Conservation (phyloP, 352 stramenopile species). For the Phytopythium delawarense region DNA sequence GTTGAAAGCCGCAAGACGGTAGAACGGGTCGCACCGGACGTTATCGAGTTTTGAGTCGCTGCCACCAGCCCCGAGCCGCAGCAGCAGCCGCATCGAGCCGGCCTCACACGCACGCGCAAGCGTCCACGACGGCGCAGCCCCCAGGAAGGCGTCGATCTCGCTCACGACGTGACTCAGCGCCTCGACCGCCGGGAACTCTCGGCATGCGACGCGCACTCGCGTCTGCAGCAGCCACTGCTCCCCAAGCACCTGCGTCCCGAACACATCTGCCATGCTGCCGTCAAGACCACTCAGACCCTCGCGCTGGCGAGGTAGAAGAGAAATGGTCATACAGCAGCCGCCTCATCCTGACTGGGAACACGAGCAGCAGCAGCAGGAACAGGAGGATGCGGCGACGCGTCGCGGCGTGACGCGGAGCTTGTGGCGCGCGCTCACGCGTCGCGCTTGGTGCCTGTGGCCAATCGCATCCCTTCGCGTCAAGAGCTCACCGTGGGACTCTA, state of each 20-base stretch:
- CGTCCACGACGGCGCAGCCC: conserved; percentile 30
- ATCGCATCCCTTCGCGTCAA: not conserved
- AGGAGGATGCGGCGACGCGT: not conserved
- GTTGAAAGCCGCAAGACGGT: conserved; percentile 22
- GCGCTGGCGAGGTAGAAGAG: not conserved
- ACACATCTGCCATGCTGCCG: too few relatives aligned
- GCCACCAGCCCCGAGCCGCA: conserved; percentile 8
- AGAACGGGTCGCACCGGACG: conserved; percentile 13
- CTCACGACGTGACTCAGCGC: conserved; percentile 35
- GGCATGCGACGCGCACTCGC: conserved; percentile 18
- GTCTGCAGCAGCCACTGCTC: conserved; percentile 5
- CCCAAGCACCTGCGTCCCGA: not conserved
- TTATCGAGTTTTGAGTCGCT: not conserved
- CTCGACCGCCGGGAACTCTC: conserved; percentile 11
- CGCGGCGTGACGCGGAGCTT: not conserved
- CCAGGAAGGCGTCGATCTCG: conserved; percentile 28
- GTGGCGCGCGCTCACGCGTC: not conserved
- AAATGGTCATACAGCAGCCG: too few relatives aligned
- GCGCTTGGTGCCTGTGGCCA: conserved; percentile 4
- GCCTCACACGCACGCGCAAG: conserved; percentile 19
- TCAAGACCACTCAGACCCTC: too few relatives aligned
- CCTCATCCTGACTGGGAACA: too few relatives aligned
- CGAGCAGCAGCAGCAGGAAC: too few relatives aligned
- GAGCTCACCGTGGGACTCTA: not conserved
- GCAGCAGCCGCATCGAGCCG: conserved; percentile 24